Base-by-base conservation (phyloP, 2,329 filamentous ascomycete species). In the Leptographium galeiforme region DNA sequence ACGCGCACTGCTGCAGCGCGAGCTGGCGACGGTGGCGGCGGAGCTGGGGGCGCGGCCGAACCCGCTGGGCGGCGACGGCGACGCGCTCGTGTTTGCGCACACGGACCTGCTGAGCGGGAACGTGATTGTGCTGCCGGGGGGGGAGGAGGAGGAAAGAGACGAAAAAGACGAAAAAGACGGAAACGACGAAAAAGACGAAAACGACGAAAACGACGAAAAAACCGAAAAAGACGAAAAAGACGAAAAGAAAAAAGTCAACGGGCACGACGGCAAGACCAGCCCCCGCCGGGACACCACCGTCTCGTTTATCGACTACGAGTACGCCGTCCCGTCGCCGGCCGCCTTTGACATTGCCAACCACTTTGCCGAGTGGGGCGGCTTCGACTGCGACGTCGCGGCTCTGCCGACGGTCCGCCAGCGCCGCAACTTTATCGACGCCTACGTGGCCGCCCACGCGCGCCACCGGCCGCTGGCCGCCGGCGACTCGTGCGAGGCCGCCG, bases 341-440 rank as follows among this genome's bases (percentile, higher is more conserved):
- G 90, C 91, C 2, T 98, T 98, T 69, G 93, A 98, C 67, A 83
- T 98, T 61, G 85, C 91, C 50, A 98, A 98, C 71, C 93, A 98
- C 73, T 95, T 98, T 66, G 89, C 93, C 48, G 93, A 98, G 71
- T 98, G 93, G 91, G 90, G 85, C 56, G 93, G 93, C 54, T 96
- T 96, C 64, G 89, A 95, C 62, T 98, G 93, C 73, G 89, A 97
- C 68, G 90, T 87, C 71, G 80, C 72, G 62, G 84, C 85, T 60
- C 77, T 97, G 54, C 93, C 93, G 6, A 93, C 87, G 1, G 78
- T 78, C 57, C 73, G 81, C 19, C 82, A 91, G 61, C 84, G 93
- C 33, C 78, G 81, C 46, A 80, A 84, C 53, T 98, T 98, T 68
- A 78, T 97, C 56, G 73, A 77, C 58, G 85, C 91, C 64, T 98